Percentiles rank a stretch among this genome's conserved stretches.
These are phyloP conservation scores for Zostera marina DNA, from an alignment of 116 monocot species.

Conservation along the genomic window DNA sequence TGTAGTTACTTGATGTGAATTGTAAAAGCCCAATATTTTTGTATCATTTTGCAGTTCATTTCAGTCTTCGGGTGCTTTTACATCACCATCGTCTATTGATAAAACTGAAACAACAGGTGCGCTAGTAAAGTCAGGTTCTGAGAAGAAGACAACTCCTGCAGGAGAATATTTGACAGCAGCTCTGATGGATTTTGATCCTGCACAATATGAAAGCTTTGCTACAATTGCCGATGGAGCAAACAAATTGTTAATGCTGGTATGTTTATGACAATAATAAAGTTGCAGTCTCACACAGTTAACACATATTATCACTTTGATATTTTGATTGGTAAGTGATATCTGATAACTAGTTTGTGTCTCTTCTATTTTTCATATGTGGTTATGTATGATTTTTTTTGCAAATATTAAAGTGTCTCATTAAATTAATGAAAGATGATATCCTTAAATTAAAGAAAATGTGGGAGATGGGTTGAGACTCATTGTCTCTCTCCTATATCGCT, in stretches of 20 bases:
- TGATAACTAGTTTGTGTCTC: too few relatives aligned
- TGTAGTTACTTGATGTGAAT: not conserved
- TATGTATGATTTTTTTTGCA: too few relatives aligned
- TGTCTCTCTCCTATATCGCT: too few relatives aligned
- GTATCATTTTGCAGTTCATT: slow-evolving; percentile 21
- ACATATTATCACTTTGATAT: not conserved
- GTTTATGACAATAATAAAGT: not conserved
- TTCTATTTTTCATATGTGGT: too few relatives aligned
- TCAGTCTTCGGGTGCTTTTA: slow-evolving; percentile 15
- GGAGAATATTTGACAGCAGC: slow-evolving; percentile 93
- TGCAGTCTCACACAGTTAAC: not conserved
- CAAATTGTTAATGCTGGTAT: slow-evolving; percentile 98
- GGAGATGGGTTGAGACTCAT: too few relatives aligned
- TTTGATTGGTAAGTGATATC: not conserved
- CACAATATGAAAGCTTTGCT: slow-evolving; percentile 87
- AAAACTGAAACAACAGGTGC: slow-evolving; percentile 42
- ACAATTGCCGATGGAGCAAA: slow-evolving; percentile 91
- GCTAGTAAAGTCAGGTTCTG: slow-evolving; percentile 59
- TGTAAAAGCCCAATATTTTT: not conserved
- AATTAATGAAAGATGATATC: too few relatives aligned
- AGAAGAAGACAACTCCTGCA: slow-evolving; percentile 92
- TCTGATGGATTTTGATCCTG: slow-evolving; percentile 83
- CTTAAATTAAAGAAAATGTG: too few relatives aligned
- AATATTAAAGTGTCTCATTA: too few relatives aligned
- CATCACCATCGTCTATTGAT: slow-evolving; percentile 19